phyloP scores from a whole-genome alignment of 176 grass and related monocot genomes.

The Lolium multiflorum region DNA sequence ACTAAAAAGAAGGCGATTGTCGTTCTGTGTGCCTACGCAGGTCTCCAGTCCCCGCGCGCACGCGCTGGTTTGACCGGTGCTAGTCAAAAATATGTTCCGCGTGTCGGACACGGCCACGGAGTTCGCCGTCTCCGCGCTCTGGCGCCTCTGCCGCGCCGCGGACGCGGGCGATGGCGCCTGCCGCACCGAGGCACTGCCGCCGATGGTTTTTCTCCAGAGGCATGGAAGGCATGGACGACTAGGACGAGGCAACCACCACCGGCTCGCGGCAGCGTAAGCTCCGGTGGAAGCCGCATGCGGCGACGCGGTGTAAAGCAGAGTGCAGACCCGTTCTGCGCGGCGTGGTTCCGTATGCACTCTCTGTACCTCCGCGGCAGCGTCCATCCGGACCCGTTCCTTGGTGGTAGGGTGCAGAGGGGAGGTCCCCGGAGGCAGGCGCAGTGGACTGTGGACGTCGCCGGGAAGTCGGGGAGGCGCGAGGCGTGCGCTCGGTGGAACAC shows the following conservation, averaged over 20 bases:
- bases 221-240: background rate
- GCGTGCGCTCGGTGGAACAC: no score
- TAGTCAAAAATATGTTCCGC: conserved; percentile 93
- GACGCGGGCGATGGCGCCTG: background rate
- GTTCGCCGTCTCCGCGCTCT: conserved; percentile 89
- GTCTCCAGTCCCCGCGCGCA: no score
- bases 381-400: no score
- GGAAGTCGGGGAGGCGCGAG: no score
- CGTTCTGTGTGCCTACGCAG: no score
- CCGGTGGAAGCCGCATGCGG: conserved; percentile 92
- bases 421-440: no score
- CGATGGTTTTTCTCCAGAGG: background rate
- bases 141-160: conserved; percentile 72
- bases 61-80: conserved; percentile 23
- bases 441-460: no score
- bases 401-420: no score
- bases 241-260: background rate
- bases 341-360: no score
- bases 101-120: conserved; percentile 91
- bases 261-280: conserved; percentile 89
- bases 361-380: no score
- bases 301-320: conserved; percentile 80
- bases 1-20: no score
- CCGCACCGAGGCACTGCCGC: no score
- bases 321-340: background rate